Percentiles rank a stretch among this genome's conserved stretches.
These are phyloP conservation scores for Domatiomyces catenatus DNA, from an alignment of 2,329 filamentous ascomycete genomes.

Conservation along the genomic window DNA sequence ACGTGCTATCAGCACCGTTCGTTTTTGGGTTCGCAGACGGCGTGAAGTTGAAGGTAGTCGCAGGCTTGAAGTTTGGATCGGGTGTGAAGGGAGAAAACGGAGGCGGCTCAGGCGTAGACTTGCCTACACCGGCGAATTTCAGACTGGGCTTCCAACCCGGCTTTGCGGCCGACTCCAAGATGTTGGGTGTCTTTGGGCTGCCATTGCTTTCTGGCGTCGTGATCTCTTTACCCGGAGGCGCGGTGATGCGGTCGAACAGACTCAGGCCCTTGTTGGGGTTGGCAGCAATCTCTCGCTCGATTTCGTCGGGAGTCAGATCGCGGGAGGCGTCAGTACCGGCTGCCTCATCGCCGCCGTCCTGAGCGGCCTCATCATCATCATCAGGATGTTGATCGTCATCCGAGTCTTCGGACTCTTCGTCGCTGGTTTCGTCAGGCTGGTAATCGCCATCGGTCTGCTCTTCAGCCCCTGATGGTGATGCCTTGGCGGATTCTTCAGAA, in stretches of 20 bases:
- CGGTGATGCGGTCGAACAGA: conserved; percentile 16
- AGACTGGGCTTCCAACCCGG: conserved; percentile 21
- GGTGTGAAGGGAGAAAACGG: conserved; percentile 12
- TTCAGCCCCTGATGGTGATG: conserved; percentile 37
- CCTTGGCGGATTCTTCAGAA: conserved; percentile 29
- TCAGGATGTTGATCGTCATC: conserved; percentile 8
- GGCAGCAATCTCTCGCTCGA: not conserved
- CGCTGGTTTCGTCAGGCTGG: conserved; percentile 10
- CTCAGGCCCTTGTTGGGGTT: conserved; percentile 10
- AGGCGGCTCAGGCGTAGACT: conserved; percentile 12
- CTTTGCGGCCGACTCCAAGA: conserved; percentile 20
- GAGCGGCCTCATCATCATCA: conserved; percentile 8
- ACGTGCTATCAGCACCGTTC: conserved; percentile 7
- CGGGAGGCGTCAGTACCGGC: not conserved
- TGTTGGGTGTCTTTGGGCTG: conserved; percentile 3
- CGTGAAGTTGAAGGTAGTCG: conserved; percentile 14
- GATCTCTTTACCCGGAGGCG: conserved; percentile 7
- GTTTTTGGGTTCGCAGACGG: conserved; percentile 6
- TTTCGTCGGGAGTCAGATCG: not conserved
- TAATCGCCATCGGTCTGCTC: conserved; percentile 24
- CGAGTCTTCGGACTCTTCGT: conserved; percentile 5
- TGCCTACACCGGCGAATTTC: conserved; percentile 24
- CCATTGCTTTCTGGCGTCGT: conserved; percentile 2
- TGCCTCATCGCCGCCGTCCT: conserved; percentile 10
- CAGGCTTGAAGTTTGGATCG: conserved; percentile 10